Conservation (phyloP, 108 stramenopile genomes). For the Cyclotella sp. region DNA sequence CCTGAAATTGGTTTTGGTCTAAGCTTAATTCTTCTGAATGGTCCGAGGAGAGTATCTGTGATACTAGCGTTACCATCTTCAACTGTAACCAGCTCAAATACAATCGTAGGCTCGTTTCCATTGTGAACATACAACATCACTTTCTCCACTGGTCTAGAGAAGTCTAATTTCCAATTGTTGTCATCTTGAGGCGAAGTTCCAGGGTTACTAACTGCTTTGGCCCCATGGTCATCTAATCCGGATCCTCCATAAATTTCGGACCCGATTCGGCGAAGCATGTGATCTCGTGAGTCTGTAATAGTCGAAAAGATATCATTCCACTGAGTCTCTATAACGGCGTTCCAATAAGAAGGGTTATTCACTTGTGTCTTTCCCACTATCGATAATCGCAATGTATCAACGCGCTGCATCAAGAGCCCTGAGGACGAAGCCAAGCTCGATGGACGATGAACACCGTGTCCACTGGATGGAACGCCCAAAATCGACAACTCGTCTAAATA, state of each 20-base stretch:
- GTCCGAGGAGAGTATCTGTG: conserved; percentile 34
- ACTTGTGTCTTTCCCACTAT: conserved; percentile 26
- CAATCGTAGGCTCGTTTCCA: background rate
- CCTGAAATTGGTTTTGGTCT: conserved; percentile 5
- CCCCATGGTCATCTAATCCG: conserved; percentile 17
- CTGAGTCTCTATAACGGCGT: conserved; percentile 34
- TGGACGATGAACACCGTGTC: conserved; percentile 21
- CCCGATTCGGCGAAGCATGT: conserved; percentile 42
- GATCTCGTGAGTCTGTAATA: conserved; percentile 52
- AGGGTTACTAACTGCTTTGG: background rate
- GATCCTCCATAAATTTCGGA: conserved; percentile 36
- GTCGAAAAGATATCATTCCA: conserved; percentile 45
- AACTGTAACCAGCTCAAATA: conserved; percentile 21
- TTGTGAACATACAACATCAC: conserved; percentile 13
- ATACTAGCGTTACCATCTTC: conserved; percentile 5
- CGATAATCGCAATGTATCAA: conserved; percentile 56
- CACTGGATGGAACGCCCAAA: conserved; percentile 67
- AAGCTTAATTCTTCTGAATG: conserved; percentile 29
- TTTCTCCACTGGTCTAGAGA: conserved; percentile 28
- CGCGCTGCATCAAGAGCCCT: conserved; percentile 54
- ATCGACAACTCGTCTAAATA: conserved; percentile 87
- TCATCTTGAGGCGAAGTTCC: background rate
- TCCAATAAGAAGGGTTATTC: conserved; percentile 18
- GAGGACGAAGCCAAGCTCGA: conserved; percentile 28
- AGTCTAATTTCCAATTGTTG: background rate